Conservation (phyloP, 495 filamentous ascomycete species). For the Xylona heveae region DNA sequence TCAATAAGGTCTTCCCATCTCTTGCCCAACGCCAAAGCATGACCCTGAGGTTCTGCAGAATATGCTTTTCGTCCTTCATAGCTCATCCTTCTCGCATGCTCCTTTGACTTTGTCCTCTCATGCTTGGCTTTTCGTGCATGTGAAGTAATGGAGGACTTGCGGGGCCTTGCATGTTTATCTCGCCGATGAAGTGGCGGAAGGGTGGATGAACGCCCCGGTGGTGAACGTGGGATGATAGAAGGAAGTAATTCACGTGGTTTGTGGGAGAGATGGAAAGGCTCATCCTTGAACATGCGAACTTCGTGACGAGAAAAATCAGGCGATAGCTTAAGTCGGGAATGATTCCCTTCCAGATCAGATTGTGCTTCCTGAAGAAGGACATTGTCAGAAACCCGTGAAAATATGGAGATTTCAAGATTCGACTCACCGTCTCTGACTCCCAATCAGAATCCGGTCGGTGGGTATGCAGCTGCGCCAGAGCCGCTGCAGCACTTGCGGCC, state of each 20-base stretch:
- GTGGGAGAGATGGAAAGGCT: conserved; percentile 36
- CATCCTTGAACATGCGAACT: conserved; percentile 51
- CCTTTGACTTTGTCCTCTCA: conserved; percentile 55
- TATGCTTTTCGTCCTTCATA: conserved; percentile 59
- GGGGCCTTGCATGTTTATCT: conserved; percentile 41
- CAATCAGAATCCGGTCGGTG: conserved; percentile 63
- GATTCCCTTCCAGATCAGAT: too few relatives aligned
- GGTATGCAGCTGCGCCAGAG: conserved; percentile 70
- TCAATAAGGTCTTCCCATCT: conserved; percentile 90
- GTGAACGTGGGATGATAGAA: conserved; percentile 59
- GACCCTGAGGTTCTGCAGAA: conserved; percentile 53
- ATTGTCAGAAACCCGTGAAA: too few relatives aligned
- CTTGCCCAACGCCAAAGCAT: conserved; percentile 50
- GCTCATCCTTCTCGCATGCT: conserved; percentile 39
- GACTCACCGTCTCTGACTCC: conserved; percentile 63
- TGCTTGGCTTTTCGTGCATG: conserved; percentile 51
- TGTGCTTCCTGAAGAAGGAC: too few relatives aligned
- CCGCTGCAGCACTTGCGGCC: conserved; percentile 63
- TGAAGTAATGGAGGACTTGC: conserved; percentile 70
- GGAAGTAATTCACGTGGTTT: conserved; percentile 54
- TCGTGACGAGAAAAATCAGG: too few relatives aligned
- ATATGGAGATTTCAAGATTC: too few relatives aligned
- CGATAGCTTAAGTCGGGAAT: too few relatives aligned
- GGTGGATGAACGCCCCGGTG: conserved; percentile 69
- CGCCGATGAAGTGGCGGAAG: conserved; percentile 57